A percentile compares a stretch with the other conserved stretches of the same genome.
Conservation (phyloP, 768 basidiomycete genomes). For the Boletus reticulatus region DNA sequence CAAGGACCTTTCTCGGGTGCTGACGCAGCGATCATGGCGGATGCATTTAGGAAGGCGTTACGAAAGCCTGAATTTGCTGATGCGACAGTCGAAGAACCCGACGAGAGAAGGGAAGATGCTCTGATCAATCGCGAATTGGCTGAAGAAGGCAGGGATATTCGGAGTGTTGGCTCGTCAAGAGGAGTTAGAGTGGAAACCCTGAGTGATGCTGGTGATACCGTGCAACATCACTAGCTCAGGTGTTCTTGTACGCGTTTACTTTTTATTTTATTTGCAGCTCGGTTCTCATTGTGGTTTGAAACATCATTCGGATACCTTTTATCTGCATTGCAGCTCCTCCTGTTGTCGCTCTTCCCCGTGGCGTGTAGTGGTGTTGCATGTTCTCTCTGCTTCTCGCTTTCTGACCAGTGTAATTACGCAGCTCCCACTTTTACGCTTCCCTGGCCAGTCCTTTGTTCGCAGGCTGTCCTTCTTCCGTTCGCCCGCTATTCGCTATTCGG, state of each 20-base stretch:
- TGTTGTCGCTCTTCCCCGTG: conserved; percentile 30
- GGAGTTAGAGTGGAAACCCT: conserved; percentile 76
- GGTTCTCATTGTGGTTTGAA: conserved; percentile 34
- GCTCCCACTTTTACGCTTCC: conserved; percentile 26
- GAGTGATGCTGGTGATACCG: conserved; percentile 51
- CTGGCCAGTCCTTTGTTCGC: conserved; percentile 23
- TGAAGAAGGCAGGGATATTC: conserved; percentile 86
- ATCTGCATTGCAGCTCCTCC: conserved; percentile 22
- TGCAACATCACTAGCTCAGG: conserved; percentile 43
- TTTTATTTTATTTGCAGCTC: conserved; percentile 36
- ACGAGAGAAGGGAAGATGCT: conserved; percentile 41
- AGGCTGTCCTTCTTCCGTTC: conserved; percentile 25
- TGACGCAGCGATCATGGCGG: conserved; percentile 91
- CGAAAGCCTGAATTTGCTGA: conserved; percentile 87
- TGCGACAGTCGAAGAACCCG: conserved; percentile 59
- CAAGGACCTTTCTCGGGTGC: conserved; percentile 74
- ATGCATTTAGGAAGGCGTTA: conserved; percentile 86
- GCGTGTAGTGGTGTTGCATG: conserved; percentile 30
- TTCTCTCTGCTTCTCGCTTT: conserved; percentile 29
- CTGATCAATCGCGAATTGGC: conserved; percentile 71
- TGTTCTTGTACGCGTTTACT: conserved; percentile 33
- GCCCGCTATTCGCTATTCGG: conserved; percentile 25
- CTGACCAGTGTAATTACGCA: conserved; percentile 31
- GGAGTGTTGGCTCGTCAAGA: conserved; percentile 77
- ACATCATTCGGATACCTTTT: conserved; percentile 36